Percentiles rank a stretch among this genome's conserved stretches.
These are phyloP conservation scores for Bromus sterilis DNA, from an alignment of 176 grass and related monocot species.

Conservation along the genomic window DNA sequence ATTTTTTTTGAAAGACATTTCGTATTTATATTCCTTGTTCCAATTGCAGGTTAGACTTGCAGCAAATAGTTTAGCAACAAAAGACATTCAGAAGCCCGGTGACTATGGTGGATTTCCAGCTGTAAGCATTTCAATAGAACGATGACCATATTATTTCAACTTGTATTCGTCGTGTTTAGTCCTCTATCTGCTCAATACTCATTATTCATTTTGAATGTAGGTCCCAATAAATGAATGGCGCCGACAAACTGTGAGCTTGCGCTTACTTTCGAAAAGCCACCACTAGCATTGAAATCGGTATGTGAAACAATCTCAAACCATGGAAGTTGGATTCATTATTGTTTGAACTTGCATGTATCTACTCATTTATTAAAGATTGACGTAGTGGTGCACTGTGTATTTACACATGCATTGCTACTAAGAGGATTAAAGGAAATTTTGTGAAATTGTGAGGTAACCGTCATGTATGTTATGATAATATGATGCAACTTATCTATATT, in stretches of 20 bases:
- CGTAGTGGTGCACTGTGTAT: neutral
- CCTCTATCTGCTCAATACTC: neutral
- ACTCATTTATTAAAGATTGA: neutral
- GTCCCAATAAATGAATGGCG: conserved; percentile 48
- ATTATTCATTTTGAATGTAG: conserved; percentile 5
- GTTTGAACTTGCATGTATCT: neutral
- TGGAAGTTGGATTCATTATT: neutral
- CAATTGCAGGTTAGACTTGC: conserved; percentile 47
- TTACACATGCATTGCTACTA: neutral
- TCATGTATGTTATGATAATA: too few species aligned
- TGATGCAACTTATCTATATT: too few species aligned
- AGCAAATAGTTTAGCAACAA: conserved; percentile 49
- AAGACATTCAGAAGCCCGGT: conserved; percentile 36
- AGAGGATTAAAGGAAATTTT: neutral
- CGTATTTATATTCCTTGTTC: neutral
- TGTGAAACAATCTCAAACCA: neutral
- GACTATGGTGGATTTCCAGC: conserved; percentile 73
- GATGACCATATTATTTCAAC: neutral
- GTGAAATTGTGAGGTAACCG: neutral
- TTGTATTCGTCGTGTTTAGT: neutral
- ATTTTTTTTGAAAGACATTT: too few species aligned
- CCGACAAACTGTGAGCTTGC: conserved; percentile 28
- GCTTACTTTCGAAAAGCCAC: conserved; percentile 12
- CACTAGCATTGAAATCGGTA: neutral
- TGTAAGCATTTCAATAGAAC: conserved; percentile 18